Evolutionary conservation across 225 moss, liverwort and hornwort species (phyloP), one percentile per base, ranked within the genome.

Genomic region (Polytrichum formosum): DNA sequence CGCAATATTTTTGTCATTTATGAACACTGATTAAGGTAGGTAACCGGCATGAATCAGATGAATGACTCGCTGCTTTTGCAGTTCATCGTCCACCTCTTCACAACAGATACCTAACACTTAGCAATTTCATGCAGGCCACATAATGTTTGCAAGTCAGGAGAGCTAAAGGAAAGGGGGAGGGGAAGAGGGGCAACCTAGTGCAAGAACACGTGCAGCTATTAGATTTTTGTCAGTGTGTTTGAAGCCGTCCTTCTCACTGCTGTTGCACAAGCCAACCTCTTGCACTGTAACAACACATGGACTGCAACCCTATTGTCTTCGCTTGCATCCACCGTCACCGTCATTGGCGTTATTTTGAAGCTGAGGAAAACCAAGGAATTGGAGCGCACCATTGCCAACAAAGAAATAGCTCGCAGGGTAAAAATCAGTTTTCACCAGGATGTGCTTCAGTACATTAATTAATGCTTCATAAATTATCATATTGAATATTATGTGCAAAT

Each of bases 241-340:
- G 69, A 78, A 53, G 78, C 68, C 21, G 78, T 78, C 10, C 54
- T 78, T 55, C 73, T 83, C 33, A 76, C 79, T 6, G 76, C 79
- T 10, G 83, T 79, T 20, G 69, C 83, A n/a, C 79, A 83, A 27
- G 59, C 79, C 18, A 83, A 61, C 30, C 18, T 76, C 17, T 61
- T 83, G 73, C 76, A 73, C 35, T 80, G 79, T 46, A 73, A 73
- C 61, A 80, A 76, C 26, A n/a, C 26, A 16, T 83, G 83, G 83
- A 76, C 70, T 6, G 70, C 64, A 1, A 35, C 70, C 1, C 18
- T 63, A 6, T 64, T 84, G 58, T 33, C 33, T 33, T 8, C 75
- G 4, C 35, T 84, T 3, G 81, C 81, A 54, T 84, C 81, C 1
- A 0, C 55, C 2, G 84, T 81, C 59, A 66, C 69, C 54, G 60